phyloP scores from a whole-genome alignment of 208 protist species.

The Trypanosoma congolense region DNA sequence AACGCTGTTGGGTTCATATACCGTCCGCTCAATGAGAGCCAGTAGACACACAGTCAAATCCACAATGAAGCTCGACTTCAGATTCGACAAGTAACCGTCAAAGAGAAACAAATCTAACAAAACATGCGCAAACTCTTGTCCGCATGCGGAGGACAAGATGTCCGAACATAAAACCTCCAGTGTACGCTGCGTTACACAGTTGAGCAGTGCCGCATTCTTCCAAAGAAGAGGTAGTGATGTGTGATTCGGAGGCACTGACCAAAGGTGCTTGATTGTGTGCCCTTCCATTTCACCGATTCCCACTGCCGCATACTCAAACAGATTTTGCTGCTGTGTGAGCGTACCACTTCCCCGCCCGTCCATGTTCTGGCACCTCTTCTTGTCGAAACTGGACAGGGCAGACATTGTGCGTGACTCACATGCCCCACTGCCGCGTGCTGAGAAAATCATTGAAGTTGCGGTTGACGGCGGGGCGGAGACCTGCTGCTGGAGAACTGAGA shows the following conservation, averaged over 20 bases:
- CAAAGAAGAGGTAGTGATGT: constrained; percentile 58
- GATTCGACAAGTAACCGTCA: constrained; percentile 41
- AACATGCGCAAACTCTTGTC: constrained; percentile 54
- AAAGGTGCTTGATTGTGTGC: neutral
- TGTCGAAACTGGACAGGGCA: neutral
- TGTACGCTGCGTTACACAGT: constrained; percentile 40
- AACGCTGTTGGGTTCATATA: constrained; percentile 13
- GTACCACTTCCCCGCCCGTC: no score
- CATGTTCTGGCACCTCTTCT: neutral
- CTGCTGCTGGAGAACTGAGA: neutral
- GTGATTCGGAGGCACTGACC: constrained; percentile 16
- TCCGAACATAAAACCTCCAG: constrained; percentile 70
- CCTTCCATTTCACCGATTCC: neutral
- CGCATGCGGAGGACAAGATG: constrained; percentile 41
- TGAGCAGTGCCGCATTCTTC: constrained; percentile 63
- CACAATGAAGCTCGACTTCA: constrained; percentile 35
- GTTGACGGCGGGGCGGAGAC: neutral
- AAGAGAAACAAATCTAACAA: constrained; percentile 43
- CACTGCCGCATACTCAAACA: no score
- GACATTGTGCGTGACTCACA: no score
- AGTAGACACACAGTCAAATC: constrained; percentile 34
- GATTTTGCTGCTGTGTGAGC: no score
- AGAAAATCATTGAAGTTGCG: neutral
- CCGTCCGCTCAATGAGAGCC: constrained; percentile 35
- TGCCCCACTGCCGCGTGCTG: no score